Percentiles rank a stretch among this genome's conserved stretches.
Conservation (phyloP, 228 moss, liverwort and hornwort species). For the Sphagnum magellanicum region DNA sequence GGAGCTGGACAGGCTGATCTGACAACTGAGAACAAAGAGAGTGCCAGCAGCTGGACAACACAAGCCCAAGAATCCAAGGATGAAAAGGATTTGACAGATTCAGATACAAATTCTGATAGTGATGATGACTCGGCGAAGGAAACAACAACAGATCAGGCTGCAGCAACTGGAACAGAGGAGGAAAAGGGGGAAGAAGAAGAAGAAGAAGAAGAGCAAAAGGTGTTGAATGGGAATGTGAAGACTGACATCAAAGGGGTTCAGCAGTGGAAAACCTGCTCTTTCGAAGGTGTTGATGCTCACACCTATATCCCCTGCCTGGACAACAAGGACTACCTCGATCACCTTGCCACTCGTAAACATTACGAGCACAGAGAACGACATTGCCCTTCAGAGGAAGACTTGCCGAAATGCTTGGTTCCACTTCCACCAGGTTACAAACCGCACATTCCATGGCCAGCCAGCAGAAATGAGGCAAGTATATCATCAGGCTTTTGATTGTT, state of each 20-base stretch:
- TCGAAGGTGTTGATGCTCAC: slow-evolving; percentile 47
- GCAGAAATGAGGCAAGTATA: slow-evolving; percentile 45
- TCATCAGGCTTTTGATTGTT: background rate
- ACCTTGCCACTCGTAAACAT: slow-evolving; percentile 39
- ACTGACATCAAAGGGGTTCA: background rate
- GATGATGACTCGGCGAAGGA: no score
- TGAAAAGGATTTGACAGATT: slow-evolving; percentile 3
- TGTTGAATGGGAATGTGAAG: background rate
- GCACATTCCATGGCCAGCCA: slow-evolving; percentile 70
- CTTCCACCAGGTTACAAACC: slow-evolving; percentile 66
- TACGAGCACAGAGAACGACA: slow-evolving; percentile 91
- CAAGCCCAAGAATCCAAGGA: slow-evolving; percentile 39
- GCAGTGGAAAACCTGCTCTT: slow-evolving; percentile 57
- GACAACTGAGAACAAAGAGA: slow-evolving; percentile 16
- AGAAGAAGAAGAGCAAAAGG: background rate
- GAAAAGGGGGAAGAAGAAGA: background rate
- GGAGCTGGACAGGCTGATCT: slow-evolving; percentile 21
- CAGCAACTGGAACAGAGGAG: background rate
- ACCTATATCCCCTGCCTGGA: slow-evolving; percentile 81
- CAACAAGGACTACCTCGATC: slow-evolving; percentile 45
- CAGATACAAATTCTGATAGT: no score
- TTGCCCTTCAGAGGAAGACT: slow-evolving; percentile 53
- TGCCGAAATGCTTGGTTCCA: slow-evolving; percentile 68
- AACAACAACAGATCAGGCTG: background rate
- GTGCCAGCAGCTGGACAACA: slow-evolving; percentile 19